These are phyloP conservation scores for Ceratocystis variospora DNA, from an alignment of 2,329 filamentous ascomycete genomes.

Conservation along the genomic window DNA sequence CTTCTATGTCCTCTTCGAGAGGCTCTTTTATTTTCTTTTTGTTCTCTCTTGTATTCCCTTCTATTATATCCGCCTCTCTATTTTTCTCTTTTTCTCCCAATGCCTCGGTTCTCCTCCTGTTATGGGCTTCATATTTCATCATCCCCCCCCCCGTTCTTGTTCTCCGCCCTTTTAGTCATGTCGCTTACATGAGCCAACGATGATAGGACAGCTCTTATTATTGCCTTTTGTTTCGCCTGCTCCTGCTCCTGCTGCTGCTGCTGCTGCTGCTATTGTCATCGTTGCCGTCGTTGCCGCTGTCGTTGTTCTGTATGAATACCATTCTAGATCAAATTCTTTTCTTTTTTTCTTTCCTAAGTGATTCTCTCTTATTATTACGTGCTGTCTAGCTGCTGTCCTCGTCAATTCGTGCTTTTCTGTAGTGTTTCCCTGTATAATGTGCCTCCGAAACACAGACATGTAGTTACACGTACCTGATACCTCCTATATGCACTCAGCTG, in stretches of 20 bases:
- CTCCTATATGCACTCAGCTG: too few relatives aligned
- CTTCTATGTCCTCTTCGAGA: neutral
- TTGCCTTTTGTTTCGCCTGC: too few relatives aligned
- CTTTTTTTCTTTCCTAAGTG: neutral
- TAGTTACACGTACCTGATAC: too few relatives aligned
- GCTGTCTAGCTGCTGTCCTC: too few relatives aligned
- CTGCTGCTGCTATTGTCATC: too few relatives aligned
- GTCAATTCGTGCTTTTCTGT: neutral
- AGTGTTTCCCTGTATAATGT: neutral
- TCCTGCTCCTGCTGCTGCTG: too few relatives aligned
- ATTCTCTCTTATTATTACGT: too few relatives aligned
- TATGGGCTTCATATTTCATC: neutral
- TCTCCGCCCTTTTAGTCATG: constrained; percentile 8
- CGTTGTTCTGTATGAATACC: constrained; percentile 12
- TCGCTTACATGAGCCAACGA: constrained; percentile 14
- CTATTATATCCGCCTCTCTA: constrained; percentile 5
- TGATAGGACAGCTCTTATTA: constrained; percentile 3
- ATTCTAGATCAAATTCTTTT: constrained; percentile 2
- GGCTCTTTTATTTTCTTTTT: neutral
- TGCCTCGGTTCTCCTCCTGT: neutral
- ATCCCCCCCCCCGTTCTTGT: neutral
- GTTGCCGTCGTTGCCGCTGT: neutral
- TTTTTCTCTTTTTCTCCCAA: neutral
- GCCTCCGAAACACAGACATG: neutral
- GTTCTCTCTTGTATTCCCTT: neutral